Base-by-base conservation (phyloP, 345 rosid species). In the Eucalyptus regnans region DNA sequence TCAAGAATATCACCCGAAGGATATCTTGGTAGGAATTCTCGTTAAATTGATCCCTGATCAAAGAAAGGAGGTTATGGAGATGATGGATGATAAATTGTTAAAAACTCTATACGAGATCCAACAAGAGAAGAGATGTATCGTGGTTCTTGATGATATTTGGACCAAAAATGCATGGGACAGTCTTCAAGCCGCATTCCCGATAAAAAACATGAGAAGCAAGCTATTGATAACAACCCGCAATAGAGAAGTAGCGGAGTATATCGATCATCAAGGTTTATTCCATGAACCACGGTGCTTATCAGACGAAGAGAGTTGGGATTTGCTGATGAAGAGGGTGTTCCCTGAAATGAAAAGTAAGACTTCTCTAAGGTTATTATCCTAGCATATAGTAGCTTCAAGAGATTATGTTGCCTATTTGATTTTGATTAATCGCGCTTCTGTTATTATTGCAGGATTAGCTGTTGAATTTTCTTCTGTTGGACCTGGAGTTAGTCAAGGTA, bases 301-400 rank as follows among this genome's bases (percentile, higher is more conserved):
- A 8, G 46, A 88, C 12, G 46, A 86, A 48, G 91, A 94, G 87
- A 93, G 95, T 44, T 94, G 95, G 94, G 91, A 87, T 43, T 50
- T 93, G 87, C 80, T 94, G 22, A 92, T 17, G 60, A 90, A 60
- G 90, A 91, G 88, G 85, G 62, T 0, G 0, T 9, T 56, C 0
- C 62, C 0, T 0, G 3, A 56, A 22, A 56, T 1, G 0, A 9
- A 23, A 56, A 1, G 62, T 56, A 2, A 4, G 29, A 25, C 1
- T 56, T 56, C 11, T 56, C 0, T 0, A 56, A 56, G 0, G 27
- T 22, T 23, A 23, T 56, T 56, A 9, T 2, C 29, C 3, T 2
- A 8, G 2, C 62, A 9, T 56, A 4, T 4, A 8, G 29, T 20
- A 1, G n/a, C 60, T 54, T 54, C 27, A 20, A 54, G 5, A 1